Percentiles rank a stretch among this genome's conserved stretches.
Conservation (phyloP, 257 asterid genomes). For the Verbascum thapsus region DNA sequence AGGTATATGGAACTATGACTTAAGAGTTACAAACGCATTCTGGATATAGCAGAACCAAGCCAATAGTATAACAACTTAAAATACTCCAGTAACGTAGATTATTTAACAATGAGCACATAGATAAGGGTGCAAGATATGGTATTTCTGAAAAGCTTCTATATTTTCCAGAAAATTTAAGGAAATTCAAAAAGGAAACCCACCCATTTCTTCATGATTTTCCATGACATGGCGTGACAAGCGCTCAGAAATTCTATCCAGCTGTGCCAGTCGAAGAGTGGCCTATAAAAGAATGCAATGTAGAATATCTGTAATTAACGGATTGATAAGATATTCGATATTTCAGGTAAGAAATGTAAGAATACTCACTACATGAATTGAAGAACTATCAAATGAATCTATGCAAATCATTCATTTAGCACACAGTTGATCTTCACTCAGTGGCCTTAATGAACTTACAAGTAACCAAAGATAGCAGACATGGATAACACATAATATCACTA, state of each 20-base stretch:
- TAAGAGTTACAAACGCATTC: background rate
- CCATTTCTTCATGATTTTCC: conserved; percentile 99
- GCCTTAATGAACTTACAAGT: conserved; percentile 10
- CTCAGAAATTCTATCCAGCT: conserved; percentile 86
- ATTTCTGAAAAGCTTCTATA: conserved; percentile 11
- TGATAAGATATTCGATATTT: conserved; percentile 33
- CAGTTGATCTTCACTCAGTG: background rate
- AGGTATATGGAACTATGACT: conserved; percentile 16
- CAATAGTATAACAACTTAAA: conserved; percentile 9
- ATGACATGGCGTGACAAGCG: conserved; percentile 91
- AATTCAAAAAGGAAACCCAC: conserved; percentile 50
- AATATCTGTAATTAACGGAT: conserved; percentile 32
- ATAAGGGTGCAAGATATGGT: conserved; percentile 21
- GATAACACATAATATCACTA: background rate
- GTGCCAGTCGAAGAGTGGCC: conserved; percentile 92
- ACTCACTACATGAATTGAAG: too few species aligned
- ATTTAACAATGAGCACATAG: conserved; percentile 18
- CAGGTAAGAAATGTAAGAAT: conserved; percentile 18
- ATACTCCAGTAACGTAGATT: conserved; percentile 25
- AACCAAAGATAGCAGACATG: background rate
- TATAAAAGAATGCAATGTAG: conserved; percentile 51
- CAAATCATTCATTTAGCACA: conserved; percentile 12
- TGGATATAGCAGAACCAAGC: background rate
- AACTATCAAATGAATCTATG: background rate
- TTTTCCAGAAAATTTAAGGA: conserved; percentile 24